Evolutionary conservation across 495 filamentous ascomycete species (phyloP).

Genomic region (Penicillium crystallinum): DNA sequence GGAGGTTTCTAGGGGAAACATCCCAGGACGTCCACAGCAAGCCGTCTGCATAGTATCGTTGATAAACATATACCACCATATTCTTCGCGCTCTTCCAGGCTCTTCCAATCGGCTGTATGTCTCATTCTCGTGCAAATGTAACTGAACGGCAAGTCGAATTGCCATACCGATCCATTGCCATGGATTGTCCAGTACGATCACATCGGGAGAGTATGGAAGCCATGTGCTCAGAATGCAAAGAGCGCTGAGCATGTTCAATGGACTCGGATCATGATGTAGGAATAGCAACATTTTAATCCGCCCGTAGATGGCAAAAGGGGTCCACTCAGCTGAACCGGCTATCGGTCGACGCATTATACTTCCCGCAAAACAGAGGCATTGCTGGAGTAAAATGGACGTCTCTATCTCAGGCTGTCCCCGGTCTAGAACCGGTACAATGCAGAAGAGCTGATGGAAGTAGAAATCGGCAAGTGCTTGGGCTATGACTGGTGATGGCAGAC

Average conservation of each 20-base stretch:
- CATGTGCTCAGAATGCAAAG: slow-evolving; percentile 11
- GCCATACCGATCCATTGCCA: slow-evolving; percentile 20
- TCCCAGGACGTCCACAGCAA: slow-evolving; percentile 8
- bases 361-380: slow-evolving; percentile 15
- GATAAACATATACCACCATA: slow-evolving; percentile 17
- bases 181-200: slow-evolving; percentile 12
- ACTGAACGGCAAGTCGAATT: slow-evolving; percentile 11
- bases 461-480: slow-evolving; percentile 8
- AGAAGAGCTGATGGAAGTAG: slow-evolving; percentile 10
- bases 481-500: neutral
- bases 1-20: slow-evolving; percentile 8
- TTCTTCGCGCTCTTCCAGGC: slow-evolving; percentile 5
- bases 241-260: slow-evolving; percentile 6
- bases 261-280: slow-evolving; percentile 7
- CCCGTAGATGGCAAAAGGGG: slow-evolving; percentile 9
- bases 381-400: slow-evolving; percentile 10
- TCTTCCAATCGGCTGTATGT: neutral
- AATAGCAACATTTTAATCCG: slow-evolving; percentile 15
- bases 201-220: slow-evolving; percentile 2
- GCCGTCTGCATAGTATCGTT: slow-evolving; percentile 14
- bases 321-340: slow-evolving; percentile 3
- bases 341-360: slow-evolving; percentile 10
- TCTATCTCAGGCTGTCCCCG: neutral
- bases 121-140: slow-evolving; percentile 13
- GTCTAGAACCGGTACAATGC: slow-evolving; percentile 10